Evolutionary conservation across 192 early-diverging fungal species (phyloP).

Genomic region (Coemansia erecta): DNA sequence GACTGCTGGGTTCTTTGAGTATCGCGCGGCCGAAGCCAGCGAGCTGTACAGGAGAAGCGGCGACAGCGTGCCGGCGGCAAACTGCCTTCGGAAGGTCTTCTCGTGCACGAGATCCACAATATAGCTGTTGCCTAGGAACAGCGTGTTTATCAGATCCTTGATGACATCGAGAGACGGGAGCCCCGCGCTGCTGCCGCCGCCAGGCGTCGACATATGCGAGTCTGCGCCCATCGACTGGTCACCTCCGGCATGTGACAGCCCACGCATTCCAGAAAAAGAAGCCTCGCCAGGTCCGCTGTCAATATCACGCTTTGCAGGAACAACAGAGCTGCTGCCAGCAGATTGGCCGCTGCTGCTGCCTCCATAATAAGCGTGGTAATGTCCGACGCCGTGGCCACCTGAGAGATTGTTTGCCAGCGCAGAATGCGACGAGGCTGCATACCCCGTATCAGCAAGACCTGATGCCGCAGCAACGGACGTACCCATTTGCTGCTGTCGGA

Average conservation of each 20-base stretch:
- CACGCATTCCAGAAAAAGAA: neutral
- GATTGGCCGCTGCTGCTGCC: neutral
- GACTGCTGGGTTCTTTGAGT: conserved; percentile 43
- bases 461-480: neutral
- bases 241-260: no score
- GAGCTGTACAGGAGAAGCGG: conserved; percentile 45
- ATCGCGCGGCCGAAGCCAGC: conserved; percentile 42
- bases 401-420: no score
- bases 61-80: conserved; percentile 42
- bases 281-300: conserved; percentile 1
- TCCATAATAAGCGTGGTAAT: neutral
- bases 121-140: conserved; percentile 20
- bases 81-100: conserved; percentile 38
- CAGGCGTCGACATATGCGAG: neutral
- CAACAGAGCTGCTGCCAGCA: neutral
- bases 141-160: conserved; percentile 36
- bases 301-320: conserved; percentile 7
- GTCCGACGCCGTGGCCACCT: neutral
- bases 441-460: no score
- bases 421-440: no score
- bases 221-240: neutral
- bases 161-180: conserved; percentile 23
- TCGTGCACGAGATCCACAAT: conserved; percentile 37
- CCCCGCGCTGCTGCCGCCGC: neutral
- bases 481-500: no score